A percentile compares a stretch with the other conserved stretches of the same genome.
Conservation (phyloP, 2,329 filamentous ascomycete species). For the Stromatinia cepivora region DNA sequence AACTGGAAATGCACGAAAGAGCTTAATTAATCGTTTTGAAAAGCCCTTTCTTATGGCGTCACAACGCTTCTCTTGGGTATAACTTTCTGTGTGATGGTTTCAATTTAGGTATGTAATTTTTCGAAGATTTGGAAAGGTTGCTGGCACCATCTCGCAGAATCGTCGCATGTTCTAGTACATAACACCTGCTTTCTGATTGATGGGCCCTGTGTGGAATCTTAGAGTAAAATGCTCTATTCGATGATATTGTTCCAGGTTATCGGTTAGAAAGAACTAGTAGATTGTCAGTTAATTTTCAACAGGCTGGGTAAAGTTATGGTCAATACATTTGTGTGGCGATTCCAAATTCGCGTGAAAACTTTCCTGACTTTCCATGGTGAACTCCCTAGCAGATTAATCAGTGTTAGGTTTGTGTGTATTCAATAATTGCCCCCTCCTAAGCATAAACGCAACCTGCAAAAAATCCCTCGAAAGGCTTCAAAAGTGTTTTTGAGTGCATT, state of each 20-base stretch:
- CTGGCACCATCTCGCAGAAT: neutral
- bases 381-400: too few relatives aligned
- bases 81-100: neutral
- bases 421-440: neutral
- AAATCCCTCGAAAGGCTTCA: neutral
- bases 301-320: neutral
- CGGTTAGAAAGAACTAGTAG: neutral
- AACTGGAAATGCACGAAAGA: neutral
- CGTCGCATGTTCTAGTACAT: neutral
- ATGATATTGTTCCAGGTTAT: neutral
- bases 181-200: neutral
- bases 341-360: neutral
- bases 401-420: neutral
- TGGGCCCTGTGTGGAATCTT: neutral
- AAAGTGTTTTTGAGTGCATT: neutral
- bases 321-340: neutral
- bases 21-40: neutral
- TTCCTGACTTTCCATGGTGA: neutral
- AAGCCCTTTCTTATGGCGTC: neutral
- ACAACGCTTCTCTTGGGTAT: neutral
- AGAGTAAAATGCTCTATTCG: neutral
- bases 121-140: neutral
- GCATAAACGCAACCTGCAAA: too few relatives aligned
- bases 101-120: neutral
- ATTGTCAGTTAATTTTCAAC: neutral